Percentiles rank a stretch among this genome's conserved stretches.
Conservation (phyloP, 306 rosid species). For the Styphnolobium japonicum region DNA sequence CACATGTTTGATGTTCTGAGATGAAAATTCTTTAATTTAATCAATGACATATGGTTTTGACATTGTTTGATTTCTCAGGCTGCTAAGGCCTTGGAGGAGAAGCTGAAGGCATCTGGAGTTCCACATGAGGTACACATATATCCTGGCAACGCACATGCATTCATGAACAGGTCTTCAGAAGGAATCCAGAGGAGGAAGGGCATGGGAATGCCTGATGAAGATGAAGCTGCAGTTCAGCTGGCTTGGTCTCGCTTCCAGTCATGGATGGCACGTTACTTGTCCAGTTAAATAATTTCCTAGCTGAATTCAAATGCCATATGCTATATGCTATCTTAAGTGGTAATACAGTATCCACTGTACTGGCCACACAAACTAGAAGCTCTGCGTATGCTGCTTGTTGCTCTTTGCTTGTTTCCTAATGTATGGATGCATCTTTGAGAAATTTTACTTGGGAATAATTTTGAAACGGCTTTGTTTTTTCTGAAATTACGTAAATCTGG, state of each 20-base stretch:
- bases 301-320: background rate
- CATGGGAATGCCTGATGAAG: constrained; percentile 72
- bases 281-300: constrained; percentile 28
- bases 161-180: constrained; percentile 90
- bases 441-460: background rate
- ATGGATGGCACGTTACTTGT: constrained; percentile 73
- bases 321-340: background rate
- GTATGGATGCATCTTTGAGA: constrained; percentile 12
- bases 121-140: constrained; percentile 78
- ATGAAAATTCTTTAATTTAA: background rate
- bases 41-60: background rate
- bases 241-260: constrained; percentile 93
- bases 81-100: constrained; percentile 83
- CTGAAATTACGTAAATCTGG: background rate
- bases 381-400: background rate
- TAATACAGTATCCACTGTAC: background rate
- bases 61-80: constrained; percentile 43
- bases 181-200: constrained; percentile 71
- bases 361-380: background rate
- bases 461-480: constrained; percentile 1
- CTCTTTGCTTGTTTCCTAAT: background rate
- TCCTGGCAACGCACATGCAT: constrained; percentile 77
- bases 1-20: background rate
- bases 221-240: constrained; percentile 62
- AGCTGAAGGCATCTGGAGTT: constrained; percentile 81